A percentile compares a stretch with the other conserved stretches of the same genome.
These are phyloP conservation scores for Zoysia japonica DNA, from an alignment of 176 grass and related monocot species.

Conservation along the genomic window DNA sequence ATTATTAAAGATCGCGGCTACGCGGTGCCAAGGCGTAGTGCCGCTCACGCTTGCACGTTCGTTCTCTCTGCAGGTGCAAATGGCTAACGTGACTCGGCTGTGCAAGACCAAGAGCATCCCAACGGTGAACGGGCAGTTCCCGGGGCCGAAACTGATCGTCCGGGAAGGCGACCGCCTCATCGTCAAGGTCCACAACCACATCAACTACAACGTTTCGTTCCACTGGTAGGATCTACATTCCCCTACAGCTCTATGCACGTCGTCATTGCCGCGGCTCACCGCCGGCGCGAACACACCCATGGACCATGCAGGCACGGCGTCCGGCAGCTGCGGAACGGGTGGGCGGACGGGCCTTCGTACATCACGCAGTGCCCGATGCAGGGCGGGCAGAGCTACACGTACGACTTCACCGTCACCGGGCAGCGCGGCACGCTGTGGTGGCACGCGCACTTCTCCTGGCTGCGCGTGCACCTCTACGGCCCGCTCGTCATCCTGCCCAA, in stretches of 20 bases:
- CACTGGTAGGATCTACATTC: slow-evolving; percentile 54
- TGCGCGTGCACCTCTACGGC: slow-evolving; percentile 70
- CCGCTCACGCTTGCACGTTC: background rate
- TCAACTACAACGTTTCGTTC: slow-evolving; percentile 64
- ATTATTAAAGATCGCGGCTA: background rate
- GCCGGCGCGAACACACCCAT: too few relatives aligned
- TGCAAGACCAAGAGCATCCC: slow-evolving; percentile 76
- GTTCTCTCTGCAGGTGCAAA: slow-evolving; percentile 38
- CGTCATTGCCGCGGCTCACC: background rate
- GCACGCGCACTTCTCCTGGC: slow-evolving; percentile 90
- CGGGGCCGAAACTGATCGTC: slow-evolving; percentile 56
- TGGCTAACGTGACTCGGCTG: slow-evolving; percentile 64
- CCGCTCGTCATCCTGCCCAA: slow-evolving; percentile 71
- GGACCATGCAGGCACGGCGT: slow-evolving; percentile 57
- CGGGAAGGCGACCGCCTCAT: slow-evolving; percentile 70
- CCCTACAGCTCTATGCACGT: too few relatives aligned
- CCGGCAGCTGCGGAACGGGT: slow-evolving; percentile 58
- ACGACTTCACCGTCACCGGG: slow-evolving; percentile 55
- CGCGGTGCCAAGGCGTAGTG: too few relatives aligned
- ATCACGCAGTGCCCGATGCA: slow-evolving; percentile 89
- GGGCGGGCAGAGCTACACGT: slow-evolving; percentile 49
- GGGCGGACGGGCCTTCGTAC: slow-evolving; percentile 75
- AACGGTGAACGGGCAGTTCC: slow-evolving; percentile 84
- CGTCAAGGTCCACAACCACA: slow-evolving; percentile 73
- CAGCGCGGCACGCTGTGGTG: slow-evolving; percentile 88